Evolutionary conservation across 176 grass and related monocot species (phyloP), one percentile per base, ranked within the genome.

Genomic region (Raddia distichophylla): DNA sequence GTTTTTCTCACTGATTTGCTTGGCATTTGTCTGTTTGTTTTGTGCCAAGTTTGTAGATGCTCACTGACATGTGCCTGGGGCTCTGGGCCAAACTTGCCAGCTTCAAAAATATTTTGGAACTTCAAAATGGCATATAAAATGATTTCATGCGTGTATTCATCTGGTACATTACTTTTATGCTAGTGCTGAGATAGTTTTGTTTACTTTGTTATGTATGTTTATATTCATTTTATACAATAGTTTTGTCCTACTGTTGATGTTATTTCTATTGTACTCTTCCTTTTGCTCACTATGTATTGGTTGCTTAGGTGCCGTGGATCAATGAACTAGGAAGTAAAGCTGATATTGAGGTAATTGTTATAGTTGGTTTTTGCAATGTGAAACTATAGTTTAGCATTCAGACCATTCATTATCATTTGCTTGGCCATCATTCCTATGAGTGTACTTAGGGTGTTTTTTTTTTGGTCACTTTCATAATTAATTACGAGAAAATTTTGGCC

Each of bases 221-320:
- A 60, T 48, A 27, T 80, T 59, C 33, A 27, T 49, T 83, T 32
- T 40, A 62, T 71, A 46, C 35, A 81, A 47, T 35, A 72, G 18
- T 74, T 69, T 13, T 65, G 37, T 65, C 55, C 69, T 74, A 68
- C 43, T 79, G 14, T 60, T 62, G 8, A 80, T 33, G 20, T 61
- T 87, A 70, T 64, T 78, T 74, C 12, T 68, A 12, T 67, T 78
- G 53, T 67, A 79, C 20, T 87, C 6, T 77, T 73, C 33, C 45
- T 60, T 9, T 48, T 46, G 76, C 65, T 89, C 80, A 88, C 17
- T 69, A 61, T 64, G 17, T 79, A 33, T 42, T 78, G 46, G 58
- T 88, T 94, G 57, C 83, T 64, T 90, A 97, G 95, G 85, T 97
- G 95, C 65, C 95, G 92, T 60, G 95, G 95, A 81, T 97, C 95